Evolutionary conservation across 2,329 filamentous ascomycete species (phyloP).

Genomic region (Pezicula carpinea): DNA sequence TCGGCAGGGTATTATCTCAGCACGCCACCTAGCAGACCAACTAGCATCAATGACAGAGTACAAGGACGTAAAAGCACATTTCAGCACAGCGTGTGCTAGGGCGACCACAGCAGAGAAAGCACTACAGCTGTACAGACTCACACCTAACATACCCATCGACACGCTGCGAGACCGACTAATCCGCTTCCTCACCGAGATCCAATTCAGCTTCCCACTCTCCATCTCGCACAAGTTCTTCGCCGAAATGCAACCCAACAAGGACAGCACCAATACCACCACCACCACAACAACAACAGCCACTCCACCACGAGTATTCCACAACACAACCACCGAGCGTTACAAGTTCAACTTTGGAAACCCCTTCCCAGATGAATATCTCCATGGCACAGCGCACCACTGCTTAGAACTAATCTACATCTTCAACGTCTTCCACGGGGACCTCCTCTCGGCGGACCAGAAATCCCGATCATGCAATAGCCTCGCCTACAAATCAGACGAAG

Average conservation of each 20-base stretch:
- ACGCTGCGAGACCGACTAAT: neutral
- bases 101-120: neutral
- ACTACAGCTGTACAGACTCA: neutral
- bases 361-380: neutral
- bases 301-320: neutral
- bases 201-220: slow-evolving; percentile 2
- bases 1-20: neutral
- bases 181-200: slow-evolving; percentile 2
- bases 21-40: neutral
- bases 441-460: neutral
- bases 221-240: neutral
- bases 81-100: neutral
- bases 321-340: neutral
- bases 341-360: slow-evolving; percentile 8
- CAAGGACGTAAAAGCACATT: neutral
- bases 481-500: no score
- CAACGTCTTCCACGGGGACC: slow-evolving; percentile 5
- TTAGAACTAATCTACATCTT: slow-evolving; percentile 8
- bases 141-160: neutral
- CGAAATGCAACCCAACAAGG: neutral
- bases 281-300: no score
- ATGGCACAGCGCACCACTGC: slow-evolving; percentile 5
- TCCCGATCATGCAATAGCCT: neutral
- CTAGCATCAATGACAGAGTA: neutral
- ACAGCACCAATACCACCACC: no score